These are phyloP conservation scores for Cladosporium sp. DNA, from an alignment of 2,329 filamentous ascomycete genomes.

Conservation along the genomic window DNA sequence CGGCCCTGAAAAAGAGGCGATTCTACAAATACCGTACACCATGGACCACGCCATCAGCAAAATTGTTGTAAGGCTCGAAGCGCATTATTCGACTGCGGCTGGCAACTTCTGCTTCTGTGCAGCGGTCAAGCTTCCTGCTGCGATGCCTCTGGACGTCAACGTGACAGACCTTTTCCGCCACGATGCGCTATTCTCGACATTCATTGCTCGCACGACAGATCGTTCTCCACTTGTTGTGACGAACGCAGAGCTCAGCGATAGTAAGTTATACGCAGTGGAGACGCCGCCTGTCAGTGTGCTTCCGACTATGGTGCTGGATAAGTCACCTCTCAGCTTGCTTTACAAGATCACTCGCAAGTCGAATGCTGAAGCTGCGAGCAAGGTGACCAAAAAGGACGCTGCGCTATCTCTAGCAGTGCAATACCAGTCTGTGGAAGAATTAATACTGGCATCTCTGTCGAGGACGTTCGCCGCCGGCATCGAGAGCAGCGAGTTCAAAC, in stretches of 20 bases:
- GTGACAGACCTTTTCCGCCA: slow-evolving; percentile 96
- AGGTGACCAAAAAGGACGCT: slow-evolving; percentile 37
- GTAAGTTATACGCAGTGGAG: slow-evolving; percentile 67
- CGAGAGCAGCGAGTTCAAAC: slow-evolving; percentile 48
- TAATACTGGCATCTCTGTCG: slow-evolving; percentile 59
- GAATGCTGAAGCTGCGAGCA: slow-evolving; percentile 27
- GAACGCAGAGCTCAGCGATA: slow-evolving; percentile 69
- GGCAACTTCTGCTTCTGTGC: slow-evolving; percentile 54
- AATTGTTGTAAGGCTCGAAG: slow-evolving; percentile 69
- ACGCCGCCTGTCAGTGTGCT: slow-evolving; percentile 47
- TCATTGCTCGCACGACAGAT: slow-evolving; percentile 83
- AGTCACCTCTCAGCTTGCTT: slow-evolving; percentile 77
- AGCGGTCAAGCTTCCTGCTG: slow-evolving; percentile 66
- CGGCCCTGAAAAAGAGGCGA: slow-evolving; percentile 49
- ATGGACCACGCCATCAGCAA: slow-evolving; percentile 65
- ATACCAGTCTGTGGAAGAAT: slow-evolving; percentile 76
- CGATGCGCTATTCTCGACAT: slow-evolving; percentile 77
- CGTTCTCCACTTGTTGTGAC: slow-evolving; percentile 73
- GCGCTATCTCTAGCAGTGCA: slow-evolving; percentile 68
- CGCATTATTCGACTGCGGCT: slow-evolving; percentile 31
- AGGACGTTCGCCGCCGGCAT: slow-evolving; percentile 51
- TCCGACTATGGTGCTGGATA: slow-evolving; percentile 69
- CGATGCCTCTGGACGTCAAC: slow-evolving; percentile 86
- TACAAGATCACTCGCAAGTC: slow-evolving; percentile 72
- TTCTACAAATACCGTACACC: slow-evolving; percentile 76